These are phyloP conservation scores for Puccinia brachypodii DNA, from an alignment of 1,284 basidiomycete species.

Conservation along the genomic window DNA sequence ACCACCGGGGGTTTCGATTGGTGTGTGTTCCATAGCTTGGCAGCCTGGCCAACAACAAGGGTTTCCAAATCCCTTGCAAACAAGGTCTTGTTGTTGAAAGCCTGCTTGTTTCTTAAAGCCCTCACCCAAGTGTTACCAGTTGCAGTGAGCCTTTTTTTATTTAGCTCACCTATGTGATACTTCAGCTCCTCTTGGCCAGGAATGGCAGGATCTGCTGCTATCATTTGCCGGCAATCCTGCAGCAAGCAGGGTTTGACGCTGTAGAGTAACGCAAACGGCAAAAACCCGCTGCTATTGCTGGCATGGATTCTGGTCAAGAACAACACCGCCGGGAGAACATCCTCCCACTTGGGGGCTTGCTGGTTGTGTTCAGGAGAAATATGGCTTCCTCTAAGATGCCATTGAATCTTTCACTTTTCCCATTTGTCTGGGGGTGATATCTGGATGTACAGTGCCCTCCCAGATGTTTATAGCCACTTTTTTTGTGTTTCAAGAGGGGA, in stretches of 20 bases:
- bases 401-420: slow-evolving; percentile 48
- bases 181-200: background rate
- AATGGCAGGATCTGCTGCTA: background rate
- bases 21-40: slow-evolving; percentile 13
- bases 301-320: too few species aligned
- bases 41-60: background rate
- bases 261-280: too few species aligned
- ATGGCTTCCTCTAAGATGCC: slow-evolving; percentile 8
- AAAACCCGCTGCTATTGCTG: too few species aligned
- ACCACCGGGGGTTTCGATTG: background rate
- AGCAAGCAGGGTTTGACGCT: too few species aligned
- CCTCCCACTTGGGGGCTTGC: background rate
- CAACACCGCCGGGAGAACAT: too few species aligned
- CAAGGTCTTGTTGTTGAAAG: background rate
- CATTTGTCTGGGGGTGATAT: slow-evolving; percentile 49
- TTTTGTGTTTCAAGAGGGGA: too few species aligned
- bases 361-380: background rate
- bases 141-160: background rate
- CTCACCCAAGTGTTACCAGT: background rate
- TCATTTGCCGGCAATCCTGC: background rate
- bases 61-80: background rate
- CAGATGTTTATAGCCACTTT: too few species aligned
- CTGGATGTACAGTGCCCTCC: too few species aligned
- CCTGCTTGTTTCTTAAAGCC: background rate
- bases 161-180: background rate